A percentile compares a stretch with the other conserved stretches of the same genome.
These are phyloP conservation scores for Amoebophrya sp. DNA, from an alignment of 169 alveolate genomes.

Conservation along the genomic window DNA sequence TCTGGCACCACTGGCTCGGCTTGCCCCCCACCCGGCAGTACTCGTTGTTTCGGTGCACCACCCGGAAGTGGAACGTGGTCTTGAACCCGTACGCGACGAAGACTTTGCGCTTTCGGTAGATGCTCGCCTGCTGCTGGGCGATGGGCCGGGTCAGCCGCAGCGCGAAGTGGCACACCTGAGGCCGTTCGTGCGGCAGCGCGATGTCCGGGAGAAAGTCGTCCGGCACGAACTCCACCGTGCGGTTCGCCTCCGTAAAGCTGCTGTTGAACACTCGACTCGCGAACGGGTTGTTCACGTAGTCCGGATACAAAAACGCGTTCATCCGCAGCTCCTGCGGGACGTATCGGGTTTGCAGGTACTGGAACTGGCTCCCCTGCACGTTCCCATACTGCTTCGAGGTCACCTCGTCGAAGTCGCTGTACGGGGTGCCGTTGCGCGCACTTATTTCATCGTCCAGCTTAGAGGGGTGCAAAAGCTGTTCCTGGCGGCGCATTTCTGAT, in stretches of 20 bases:
- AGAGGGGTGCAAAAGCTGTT: too few relatives aligned
- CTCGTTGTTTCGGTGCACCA: not conserved
- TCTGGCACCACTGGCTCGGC: not conserved
- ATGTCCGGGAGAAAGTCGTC: not conserved
- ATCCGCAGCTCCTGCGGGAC: not conserved
- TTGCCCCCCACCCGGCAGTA: not conserved
- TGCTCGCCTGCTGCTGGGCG: not conserved
- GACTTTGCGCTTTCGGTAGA: not conserved
- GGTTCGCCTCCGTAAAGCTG: not conserved
- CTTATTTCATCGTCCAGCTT: too few relatives aligned
- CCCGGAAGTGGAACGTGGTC: constrained; percentile 10
- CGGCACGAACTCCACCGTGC: not conserved
- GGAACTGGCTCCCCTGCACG: not conserved
- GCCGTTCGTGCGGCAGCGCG: not conserved
- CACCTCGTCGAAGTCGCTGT: not conserved
- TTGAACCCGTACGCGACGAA: constrained; percentile 14
- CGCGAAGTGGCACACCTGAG: not conserved
- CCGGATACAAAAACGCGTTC: not conserved
- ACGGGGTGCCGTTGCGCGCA: not conserved
- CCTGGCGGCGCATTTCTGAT: too few relatives aligned
- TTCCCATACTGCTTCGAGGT: not conserved
- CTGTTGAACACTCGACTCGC: not conserved
- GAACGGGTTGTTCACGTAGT: not conserved
- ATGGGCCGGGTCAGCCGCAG: not conserved
- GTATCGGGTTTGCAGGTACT: not conserved